Evolutionary conservation across 495 filamentous ascomycete genomes (phyloP).

Genomic region (Friedmanniomyces endolithicus): DNA sequence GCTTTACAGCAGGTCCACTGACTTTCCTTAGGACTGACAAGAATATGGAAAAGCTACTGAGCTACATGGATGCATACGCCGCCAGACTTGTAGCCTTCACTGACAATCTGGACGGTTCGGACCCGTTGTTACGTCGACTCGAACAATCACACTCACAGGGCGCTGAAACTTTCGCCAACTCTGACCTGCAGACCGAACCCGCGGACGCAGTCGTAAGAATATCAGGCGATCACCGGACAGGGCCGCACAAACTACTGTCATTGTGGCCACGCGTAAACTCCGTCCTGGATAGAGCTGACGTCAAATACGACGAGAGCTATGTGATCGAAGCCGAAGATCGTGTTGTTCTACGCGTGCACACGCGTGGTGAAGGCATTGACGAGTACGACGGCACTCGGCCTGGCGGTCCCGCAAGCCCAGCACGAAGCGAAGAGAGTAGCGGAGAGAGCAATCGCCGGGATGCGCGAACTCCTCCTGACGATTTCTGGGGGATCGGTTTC

Average conservation of each 20-base stretch:
- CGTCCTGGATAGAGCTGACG: conserved; percentile 37
- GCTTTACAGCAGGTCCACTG: conserved; percentile 6
- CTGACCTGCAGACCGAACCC: not conserved
- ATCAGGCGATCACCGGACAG: conserved; percentile 60
- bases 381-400: conserved; percentile 28
- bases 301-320: conserved; percentile 43
- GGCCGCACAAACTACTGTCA: conserved; percentile 56
- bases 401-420: conserved; percentile 16
- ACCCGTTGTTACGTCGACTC: not conserved
- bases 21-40: conserved; percentile 32
- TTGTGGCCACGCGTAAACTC: conserved; percentile 53
- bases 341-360: conserved; percentile 63
- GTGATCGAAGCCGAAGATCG: conserved; percentile 65
- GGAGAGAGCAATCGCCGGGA: not conserved
- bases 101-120: conserved; percentile 1
- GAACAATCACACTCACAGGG: not conserved
- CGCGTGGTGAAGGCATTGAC: conserved; percentile 62
- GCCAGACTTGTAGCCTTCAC: conserved; percentile 22
- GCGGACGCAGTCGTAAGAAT: conserved; percentile 9
- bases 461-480: conserved; percentile 24
- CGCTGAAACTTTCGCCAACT: too few species aligned
- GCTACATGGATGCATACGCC: conserved; percentile 31
- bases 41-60: conserved; percentile 29
- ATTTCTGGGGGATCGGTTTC: conserved; percentile 32
- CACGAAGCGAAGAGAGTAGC: conserved; percentile 20